phyloP scores from a whole-genome alignment of 306 rosid species.

The Glycine soja region DNA sequence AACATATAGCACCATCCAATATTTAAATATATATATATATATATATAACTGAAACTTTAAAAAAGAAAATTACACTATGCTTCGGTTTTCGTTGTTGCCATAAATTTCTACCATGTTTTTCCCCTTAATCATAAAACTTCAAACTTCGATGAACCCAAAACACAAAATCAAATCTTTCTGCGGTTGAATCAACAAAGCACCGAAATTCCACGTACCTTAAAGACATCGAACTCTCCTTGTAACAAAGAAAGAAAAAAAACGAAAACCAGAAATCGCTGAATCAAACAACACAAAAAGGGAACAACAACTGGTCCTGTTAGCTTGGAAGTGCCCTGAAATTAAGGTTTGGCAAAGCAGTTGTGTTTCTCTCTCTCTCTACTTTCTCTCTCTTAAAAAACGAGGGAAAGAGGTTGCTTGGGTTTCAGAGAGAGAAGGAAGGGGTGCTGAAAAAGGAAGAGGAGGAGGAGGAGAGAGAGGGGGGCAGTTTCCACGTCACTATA shows the following conservation, averaged over 20 bases:
- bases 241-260: neutral
- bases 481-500: constrained; percentile 76
- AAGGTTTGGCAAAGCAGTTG: constrained; percentile 15
- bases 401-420: constrained; percentile 44
- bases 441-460: constrained; percentile 46
- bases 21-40: neutral
- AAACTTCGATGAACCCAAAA: constrained; percentile 24
- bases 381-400: constrained; percentile 62
- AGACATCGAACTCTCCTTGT: constrained; percentile 30
- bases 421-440: constrained; percentile 38
- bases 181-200: constrained; percentile 17
- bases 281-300: neutral
- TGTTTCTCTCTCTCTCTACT: constrained; percentile 28
- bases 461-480: constrained; percentile 46
- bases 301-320: constrained; percentile 30
- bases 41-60: neutral
- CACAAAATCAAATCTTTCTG: constrained; percentile 31
- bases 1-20: constrained; percentile 8
- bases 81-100: neutral
- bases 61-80: neutral
- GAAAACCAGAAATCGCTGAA: neutral
- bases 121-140: constrained; percentile 22
- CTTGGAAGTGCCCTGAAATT: constrained; percentile 42
- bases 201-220: constrained; percentile 62
- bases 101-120: neutral